These are phyloP conservation scores for Neurospora tetrasperma DNA, from an alignment of 495 filamentous ascomycete species.

Conservation along the genomic window DNA sequence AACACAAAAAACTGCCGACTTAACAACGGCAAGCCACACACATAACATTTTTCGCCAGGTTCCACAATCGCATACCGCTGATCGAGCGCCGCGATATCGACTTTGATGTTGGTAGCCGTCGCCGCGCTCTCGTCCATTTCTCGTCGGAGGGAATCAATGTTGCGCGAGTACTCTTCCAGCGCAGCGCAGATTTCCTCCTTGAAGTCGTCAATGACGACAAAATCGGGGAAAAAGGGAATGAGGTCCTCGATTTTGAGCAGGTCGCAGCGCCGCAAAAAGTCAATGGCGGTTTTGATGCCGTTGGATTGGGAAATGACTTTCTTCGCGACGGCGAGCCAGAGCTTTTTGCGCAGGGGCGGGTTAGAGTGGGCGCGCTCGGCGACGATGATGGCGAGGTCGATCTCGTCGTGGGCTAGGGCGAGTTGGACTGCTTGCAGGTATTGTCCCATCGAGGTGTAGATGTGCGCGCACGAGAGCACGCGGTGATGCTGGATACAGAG, in stretches of 20 bases:
- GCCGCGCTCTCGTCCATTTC: slow-evolving; percentile 92
- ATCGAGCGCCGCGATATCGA: slow-evolving; percentile 75
- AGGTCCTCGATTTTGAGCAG: slow-evolving; percentile 90
- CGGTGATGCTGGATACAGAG: slow-evolving; percentile 90
- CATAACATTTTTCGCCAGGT: slow-evolving; percentile 86
- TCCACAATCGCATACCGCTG: slow-evolving; percentile 91
- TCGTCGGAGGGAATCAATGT: slow-evolving; percentile 78
- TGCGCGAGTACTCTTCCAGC: slow-evolving; percentile 79
- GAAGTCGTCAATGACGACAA: slow-evolving; percentile 98
- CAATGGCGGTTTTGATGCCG: slow-evolving; percentile 89
- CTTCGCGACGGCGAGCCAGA: slow-evolving; percentile 89
- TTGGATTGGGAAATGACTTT: slow-evolving; percentile 73
- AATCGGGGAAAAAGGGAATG: slow-evolving; percentile 97
- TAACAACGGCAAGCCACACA: slow-evolving; percentile 75
- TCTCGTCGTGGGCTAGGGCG: slow-evolving; percentile 75
- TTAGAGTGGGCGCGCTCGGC: slow-evolving; percentile 79
- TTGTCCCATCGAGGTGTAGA: slow-evolving; percentile 90
- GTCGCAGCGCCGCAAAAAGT: slow-evolving; percentile 85
- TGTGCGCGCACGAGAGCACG: slow-evolving; percentile 87
- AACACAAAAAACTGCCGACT: slow-evolving; percentile 95
- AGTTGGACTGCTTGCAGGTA: slow-evolving; percentile 88
- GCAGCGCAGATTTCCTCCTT: slow-evolving; percentile 95
- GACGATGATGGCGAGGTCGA: slow-evolving; percentile 79
- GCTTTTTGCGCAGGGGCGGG: slow-evolving; percentile 73
- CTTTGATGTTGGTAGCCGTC: slow-evolving; percentile 80